Evolutionary conservation across 805 yeast genomes (phyloP), one percentile per base, ranked within the genome.

Genomic region (Candida khao-thaluensis): DNA sequence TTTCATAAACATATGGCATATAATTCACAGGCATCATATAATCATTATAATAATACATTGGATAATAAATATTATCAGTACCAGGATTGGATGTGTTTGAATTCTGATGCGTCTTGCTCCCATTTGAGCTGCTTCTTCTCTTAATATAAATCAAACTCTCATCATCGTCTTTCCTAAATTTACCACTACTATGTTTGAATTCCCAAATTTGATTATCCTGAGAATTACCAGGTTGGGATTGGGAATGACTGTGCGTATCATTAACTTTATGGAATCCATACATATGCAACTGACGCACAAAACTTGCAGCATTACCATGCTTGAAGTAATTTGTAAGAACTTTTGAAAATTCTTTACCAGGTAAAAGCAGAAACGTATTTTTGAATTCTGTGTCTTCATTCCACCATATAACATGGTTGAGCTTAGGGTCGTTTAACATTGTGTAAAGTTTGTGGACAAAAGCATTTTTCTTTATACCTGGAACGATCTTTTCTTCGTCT

Each of bases 271-370:
- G 96, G 66, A 90, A 89, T 1, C 96, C 96, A 59, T 89, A 89
- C 97, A 90, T 91, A 67, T 91, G 95, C 32, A 90, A 69, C 62
- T 91, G 97, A 33, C 97, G 77, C 24, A 91, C 96, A 66, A 91
- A 91, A 44, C 91, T 81, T 17, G 95, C 88, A 20, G 90, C 88
- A 56, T 91, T 91, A 3, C 95, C 95, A 64, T 90, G 97, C 59
- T 91, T 91, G 71, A 91, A 90, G 59, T 85, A 89, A 33, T 72
- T 71, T n/a, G 84, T 79, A 35, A 84, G 56, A 1, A 77, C 76
- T 27, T 66, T 63, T 8, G 83, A 77, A 56, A 81, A 81, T 45
- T 79, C 83, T 20, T 77, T 68, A 12, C 81, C 79, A 0, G 87
- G 86, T 30, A 71, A 68, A n/a, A 81, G 54, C 1, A 83, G 81